Base-by-base conservation (phyloP, 2,329 filamentous ascomycete species). In the Stagonosporopsis tanaceti region DNA sequence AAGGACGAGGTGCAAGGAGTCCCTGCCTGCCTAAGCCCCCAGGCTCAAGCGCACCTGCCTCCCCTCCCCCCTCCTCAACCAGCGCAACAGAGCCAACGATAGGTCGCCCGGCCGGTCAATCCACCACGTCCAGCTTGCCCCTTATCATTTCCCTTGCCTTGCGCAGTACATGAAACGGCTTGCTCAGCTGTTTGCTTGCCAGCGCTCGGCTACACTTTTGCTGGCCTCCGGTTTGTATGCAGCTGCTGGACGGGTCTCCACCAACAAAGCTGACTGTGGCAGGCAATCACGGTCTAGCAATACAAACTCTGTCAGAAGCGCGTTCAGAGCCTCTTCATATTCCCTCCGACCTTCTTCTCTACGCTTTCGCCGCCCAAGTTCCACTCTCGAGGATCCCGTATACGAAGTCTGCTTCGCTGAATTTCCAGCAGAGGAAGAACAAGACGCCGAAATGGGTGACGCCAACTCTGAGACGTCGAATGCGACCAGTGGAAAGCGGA, bases 401-500 rank as follows among this genome's bases (percentile, higher is more conserved):
- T 40, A 28, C 45, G 22, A 57, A 35, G 27, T 47, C 14, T 52
- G 44, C n/a, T 48, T 44, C 39, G 20, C 45, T 27, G 20, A 40
- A n/a, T 22, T 27, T 11, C 22, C 24, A 12, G 8, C 25, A 22
- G 44, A 47, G 2, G 20, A 8, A 20, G 44, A 38, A 15, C 20
- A 15, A 15, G 37, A 53, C 45, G 47, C 35, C 41, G 48, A 48
- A 1, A 68, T 69, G 68, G 57, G 53, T 4, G 63, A 61, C 37
- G 46, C 62, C 15, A 66, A 54, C 41, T 69, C 67, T 2, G 44
- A 30, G 14, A 62, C 69, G 6, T 72, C 71, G 3, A 51, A 37
- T 14, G 67, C 76, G 22, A 77, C 76, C 24, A 79, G 77, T 30
- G 59, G 57, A 12, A 88, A 88, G 70, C 80, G 85, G 57, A 88